Base-by-base conservation (phyloP, 2,329 filamentous ascomycete genomes). In the Epichloe brachyelytri region DNA sequence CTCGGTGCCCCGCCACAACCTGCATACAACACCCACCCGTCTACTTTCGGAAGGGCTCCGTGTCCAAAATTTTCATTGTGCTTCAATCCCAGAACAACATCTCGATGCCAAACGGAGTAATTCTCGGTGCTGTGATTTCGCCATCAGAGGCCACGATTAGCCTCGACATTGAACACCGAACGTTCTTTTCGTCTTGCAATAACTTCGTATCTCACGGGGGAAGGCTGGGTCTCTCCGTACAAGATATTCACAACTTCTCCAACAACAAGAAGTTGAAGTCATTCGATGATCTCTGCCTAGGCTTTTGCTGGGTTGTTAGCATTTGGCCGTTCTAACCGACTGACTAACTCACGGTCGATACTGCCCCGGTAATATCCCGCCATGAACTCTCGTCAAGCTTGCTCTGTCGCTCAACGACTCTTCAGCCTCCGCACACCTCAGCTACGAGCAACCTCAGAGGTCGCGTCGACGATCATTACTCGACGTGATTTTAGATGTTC, bases 321-420 rank as follows among this genome's bases (percentile, higher is more conserved):
- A 11, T 19, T 33, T 44, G 48, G 38, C 22, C 48, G 6, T 14
- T 37, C 15, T 17, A 3, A 43, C 39, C 40, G 7, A 37, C 39
- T 36, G 14, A n/a, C n/a, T 15, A 20, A 15, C 26, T 33, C 11
- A 38, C 30, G 17, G 30, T 30, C n/a, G 15, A 20, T 17, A 30
- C 22, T 39, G n/a, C 20, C n/a, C 40, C 4, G 15, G 19, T 17
- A 15, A 20, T 34, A 48, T 22, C 22, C 41, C 26, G 52, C 50
- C 50, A 59, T 59, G 57, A 52, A 50, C 38, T 40, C 37, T 44
- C 51, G 51, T 40, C 49, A 49, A 11, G 43, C 53, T 43, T 48
- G 45, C 45, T 49, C 51, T 36, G 47, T 55, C 43, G 50, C 55
- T 7, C 55, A 52, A 40, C 53, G 46, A 40, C 44, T 58, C 26